phyloP scores from a whole-genome alignment of 208 protist genomes.

The Acanthamoeba castellanii region DNA sequence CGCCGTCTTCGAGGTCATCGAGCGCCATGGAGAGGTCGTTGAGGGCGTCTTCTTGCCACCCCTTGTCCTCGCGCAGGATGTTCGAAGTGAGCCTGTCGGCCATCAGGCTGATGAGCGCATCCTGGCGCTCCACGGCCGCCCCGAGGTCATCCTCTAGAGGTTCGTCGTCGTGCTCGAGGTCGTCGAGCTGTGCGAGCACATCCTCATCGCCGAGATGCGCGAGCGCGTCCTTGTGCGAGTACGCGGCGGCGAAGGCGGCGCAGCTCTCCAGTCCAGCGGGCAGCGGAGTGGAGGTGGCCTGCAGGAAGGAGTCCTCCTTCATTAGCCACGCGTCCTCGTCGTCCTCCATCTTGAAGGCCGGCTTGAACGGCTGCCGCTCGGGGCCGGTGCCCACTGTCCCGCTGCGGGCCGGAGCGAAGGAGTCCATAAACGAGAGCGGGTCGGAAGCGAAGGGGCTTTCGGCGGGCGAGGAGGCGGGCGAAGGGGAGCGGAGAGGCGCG shows the following conservation, averaged over 20 bases:
- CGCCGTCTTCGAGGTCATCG: not conserved
- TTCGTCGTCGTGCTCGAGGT: not conserved
- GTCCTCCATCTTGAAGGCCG: not conserved
- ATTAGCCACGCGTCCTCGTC: slow-evolving; percentile 30
- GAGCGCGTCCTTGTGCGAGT: not conserved
- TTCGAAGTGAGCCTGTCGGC: slow-evolving; percentile 40
- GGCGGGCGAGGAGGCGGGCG: not conserved
- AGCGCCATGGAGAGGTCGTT: slow-evolving; percentile 47
- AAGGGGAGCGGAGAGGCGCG: not conserved
- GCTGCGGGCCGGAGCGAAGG: not conserved
- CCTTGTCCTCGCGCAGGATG: slow-evolving; percentile 26
- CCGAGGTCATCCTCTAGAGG: not conserved
- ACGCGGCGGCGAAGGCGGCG: not conserved
- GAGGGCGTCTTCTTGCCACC: slow-evolving; percentile 34
- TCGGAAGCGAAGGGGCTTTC: not conserved
- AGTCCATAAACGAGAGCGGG: slow-evolving; percentile 54
- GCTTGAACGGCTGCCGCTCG: not conserved
- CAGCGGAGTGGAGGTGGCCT: not conserved
- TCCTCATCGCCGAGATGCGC: slow-evolving; percentile 7
- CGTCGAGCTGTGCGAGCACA: slow-evolving; percentile 18
- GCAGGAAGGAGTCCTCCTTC: slow-evolving; percentile 45
- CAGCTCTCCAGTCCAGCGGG: not conserved
- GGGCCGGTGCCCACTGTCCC: not conserved
- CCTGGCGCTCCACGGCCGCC: not conserved
- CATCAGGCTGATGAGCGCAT: not conserved